Conservation (phyloP, 345 rosid species). For the Cardiospermum halicacabum region DNA sequence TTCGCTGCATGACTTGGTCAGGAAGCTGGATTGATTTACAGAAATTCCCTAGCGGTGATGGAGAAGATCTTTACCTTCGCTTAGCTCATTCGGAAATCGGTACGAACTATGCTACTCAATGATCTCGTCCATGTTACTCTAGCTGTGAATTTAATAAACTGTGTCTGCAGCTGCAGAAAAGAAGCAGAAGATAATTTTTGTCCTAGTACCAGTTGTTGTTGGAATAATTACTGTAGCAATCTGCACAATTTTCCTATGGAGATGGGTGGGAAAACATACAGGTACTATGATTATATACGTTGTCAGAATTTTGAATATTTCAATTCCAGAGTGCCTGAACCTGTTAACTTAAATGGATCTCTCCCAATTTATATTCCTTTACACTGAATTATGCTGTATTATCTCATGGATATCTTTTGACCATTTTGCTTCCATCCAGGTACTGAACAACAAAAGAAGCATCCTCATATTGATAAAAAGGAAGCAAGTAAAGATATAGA, state of each 20-base stretch:
- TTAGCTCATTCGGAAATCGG: slow-evolving; percentile 29
- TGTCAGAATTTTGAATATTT: neutral
- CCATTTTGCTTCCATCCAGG: too few relatives aligned
- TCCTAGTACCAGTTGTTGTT: neutral
- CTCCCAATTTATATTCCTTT: too few relatives aligned
- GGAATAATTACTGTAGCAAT: neutral
- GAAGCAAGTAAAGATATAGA: too few relatives aligned
- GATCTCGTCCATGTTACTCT: neutral
- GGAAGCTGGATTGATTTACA: slow-evolving; percentile 34
- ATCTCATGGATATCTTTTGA: too few relatives aligned
- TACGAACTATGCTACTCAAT: neutral
- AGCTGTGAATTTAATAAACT: neutral
- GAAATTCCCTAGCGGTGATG: slow-evolving; percentile 22
- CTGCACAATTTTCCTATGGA: neutral
- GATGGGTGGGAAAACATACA: neutral
- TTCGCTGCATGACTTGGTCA: slow-evolving; percentile 48
- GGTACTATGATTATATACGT: neutral
- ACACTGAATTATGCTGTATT: too few relatives aligned
- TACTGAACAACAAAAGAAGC: too few relatives aligned
- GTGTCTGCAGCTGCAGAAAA: neutral
- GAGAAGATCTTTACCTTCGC: slow-evolving; percentile 39
- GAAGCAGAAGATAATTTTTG: neutral
- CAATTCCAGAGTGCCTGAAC: neutral
- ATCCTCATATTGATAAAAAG: too few relatives aligned
- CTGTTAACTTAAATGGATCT: too few relatives aligned